Evolutionary conservation across 352 stramenopile genomes (phyloP), one percentile per base, ranked within the genome.

Genomic region (Phytopythium mirpurense): DNA sequence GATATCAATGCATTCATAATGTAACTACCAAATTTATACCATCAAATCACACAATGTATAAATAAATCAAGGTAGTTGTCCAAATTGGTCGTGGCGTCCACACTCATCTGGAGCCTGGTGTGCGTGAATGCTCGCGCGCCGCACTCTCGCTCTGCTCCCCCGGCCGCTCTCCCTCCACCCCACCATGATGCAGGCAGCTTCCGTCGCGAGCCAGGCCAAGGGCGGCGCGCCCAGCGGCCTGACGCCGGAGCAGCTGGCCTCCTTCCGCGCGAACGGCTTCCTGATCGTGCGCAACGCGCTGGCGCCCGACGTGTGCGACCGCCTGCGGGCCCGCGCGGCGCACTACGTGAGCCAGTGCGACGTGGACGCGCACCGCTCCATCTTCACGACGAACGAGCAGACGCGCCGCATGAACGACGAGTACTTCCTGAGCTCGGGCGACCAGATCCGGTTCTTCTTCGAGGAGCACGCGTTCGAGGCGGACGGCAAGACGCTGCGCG

Each of bases 401-500:
- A 77, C 80, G 51, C 80, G 81, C 19, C 74, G 76, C 52, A 90
- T 90, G 63, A 92, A 86, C 51, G 85, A 96, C 50, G 76, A 93
- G 62, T 98, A 98, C 62, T 98, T 98, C 73, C 74, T 98, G 36
- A 79, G 93, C 41, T 96, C 80, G 40, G 89, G 89, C 11, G 77
- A 95, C 55, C 81, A 88, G 51, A 89, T 98, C 58, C 88, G 91
- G 58, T 98, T 90, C 67, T 98, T 98, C 78, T 96, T 95, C 31
- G 96, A 98, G 72, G 78, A 91, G 48, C 66, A 85, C 32, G 80
- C 80, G 41, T 91, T 91, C 41, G 42, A 74, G 26, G 43, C 57
- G 3, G 80, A 88, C 54, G 37, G 65, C n/a, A 80, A 95, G 68
- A 75, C 95, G 51, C 56, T 86, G 8, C 56, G 52, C 5, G 80